Evolutionary conservation across 164 flowering plant genomes (phyloP).

Genomic region (Annona cherimola): DNA sequence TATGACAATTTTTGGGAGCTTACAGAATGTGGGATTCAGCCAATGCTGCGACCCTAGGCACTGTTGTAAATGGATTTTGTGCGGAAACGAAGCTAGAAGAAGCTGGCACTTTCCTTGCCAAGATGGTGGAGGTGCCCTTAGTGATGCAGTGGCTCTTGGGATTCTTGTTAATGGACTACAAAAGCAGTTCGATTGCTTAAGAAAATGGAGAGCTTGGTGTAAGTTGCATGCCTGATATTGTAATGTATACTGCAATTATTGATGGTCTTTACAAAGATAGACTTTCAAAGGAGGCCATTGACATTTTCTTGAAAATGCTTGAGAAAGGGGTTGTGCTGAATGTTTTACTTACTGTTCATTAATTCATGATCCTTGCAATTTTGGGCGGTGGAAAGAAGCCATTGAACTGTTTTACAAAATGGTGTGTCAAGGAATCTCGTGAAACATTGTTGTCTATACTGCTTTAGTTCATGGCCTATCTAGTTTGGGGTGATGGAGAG

Average conservation of each 20-base stretch:
- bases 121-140: neutral
- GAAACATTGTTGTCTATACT: constrained; percentile 25
- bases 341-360: neutral
- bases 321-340: too few species aligned
- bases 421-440: neutral
- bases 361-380: constrained; percentile 3
- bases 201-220: neutral
- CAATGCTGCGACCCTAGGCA: constrained; percentile 3
- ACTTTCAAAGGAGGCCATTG: too few species aligned
- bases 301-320: too few species aligned
- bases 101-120: constrained; percentile 3
- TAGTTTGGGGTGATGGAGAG: too few species aligned
- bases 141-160: neutral
- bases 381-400: neutral
- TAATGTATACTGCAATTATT: neutral
- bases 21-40: constrained; percentile 10
- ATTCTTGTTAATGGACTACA: constrained; percentile 2
- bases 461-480: too few species aligned
- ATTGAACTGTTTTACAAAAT: constrained; percentile 1
- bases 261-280: too few species aligned
- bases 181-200: neutral
- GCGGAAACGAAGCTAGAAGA: neutral
- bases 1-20: constrained; percentile 17
- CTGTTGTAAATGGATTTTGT: constrained; percentile 15
- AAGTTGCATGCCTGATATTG: neutral